phyloP scores from a whole-genome alignment of 2,329 filamentous ascomycete genomes.

The Neofusicoccum umdonicola region DNA sequence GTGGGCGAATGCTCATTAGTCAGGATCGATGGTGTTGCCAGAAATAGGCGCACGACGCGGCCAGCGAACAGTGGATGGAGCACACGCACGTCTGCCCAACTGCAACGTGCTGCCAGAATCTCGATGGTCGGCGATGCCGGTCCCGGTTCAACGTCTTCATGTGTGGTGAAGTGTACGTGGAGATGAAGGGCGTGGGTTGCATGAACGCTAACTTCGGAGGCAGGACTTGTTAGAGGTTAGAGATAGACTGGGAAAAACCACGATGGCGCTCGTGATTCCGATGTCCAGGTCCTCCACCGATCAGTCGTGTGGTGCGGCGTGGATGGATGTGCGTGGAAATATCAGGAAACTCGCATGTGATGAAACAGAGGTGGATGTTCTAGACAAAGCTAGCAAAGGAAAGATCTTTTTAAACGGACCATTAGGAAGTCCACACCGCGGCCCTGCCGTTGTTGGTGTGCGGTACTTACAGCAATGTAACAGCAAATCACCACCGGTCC shows the following conservation, averaged over 20 bases:
- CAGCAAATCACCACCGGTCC: conserved; percentile 5
- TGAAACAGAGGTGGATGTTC: conserved; percentile 7
- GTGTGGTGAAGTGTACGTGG: neutral
- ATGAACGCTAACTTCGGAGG: neutral
- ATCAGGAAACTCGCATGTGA: conserved; percentile 11
- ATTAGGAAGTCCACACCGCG: neutral
- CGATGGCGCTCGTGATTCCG: neutral
- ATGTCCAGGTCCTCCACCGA: no score
- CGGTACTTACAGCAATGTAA: conserved; percentile 11
- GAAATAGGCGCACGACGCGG: neutral
- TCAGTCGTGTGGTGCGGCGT: neutral
- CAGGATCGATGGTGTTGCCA: neutral
- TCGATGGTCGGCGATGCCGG: neutral
- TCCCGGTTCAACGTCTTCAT: neutral
- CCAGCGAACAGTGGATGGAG: neutral
- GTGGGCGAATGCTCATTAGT: no score
- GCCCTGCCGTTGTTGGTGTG: conserved; percentile 5
- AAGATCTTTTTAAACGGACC: neutral
- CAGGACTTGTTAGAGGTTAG: neutral
- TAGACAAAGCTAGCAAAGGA: neutral
- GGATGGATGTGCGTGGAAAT: neutral
- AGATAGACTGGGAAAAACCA: neutral
- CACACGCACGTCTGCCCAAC: neutral
- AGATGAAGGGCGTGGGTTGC: neutral
- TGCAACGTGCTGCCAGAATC: neutral